These are phyloP conservation scores for Flaveria floridana DNA, from an alignment of 140 eudicot genomes.

Conservation along the genomic window DNA sequence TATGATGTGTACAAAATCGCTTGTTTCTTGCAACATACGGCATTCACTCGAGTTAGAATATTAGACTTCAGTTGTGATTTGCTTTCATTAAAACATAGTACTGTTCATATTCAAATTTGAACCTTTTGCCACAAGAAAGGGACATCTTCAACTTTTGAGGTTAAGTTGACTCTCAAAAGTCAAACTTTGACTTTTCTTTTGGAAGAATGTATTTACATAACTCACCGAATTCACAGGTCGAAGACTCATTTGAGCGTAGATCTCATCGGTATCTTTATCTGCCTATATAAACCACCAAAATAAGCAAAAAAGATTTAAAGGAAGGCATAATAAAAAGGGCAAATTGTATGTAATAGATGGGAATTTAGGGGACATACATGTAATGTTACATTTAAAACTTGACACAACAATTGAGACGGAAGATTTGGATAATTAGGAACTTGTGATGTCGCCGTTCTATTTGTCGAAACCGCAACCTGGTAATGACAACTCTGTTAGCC, in stretches of 20 bases:
- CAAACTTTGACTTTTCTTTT: conserved; percentile 24
- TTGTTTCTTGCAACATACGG: background rate
- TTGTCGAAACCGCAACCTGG: conserved; percentile 97
- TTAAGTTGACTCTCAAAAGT: conserved; percentile 20
- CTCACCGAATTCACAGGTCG: conserved; percentile 87
- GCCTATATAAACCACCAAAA: conserved; percentile 52
- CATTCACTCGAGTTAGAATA: too few species aligned
- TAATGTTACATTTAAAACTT: conserved; percentile 87
- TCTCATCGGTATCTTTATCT: conserved; percentile 95
- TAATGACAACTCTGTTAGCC: conserved; percentile 18
- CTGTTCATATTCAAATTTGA: background rate
- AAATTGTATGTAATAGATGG: background rate
- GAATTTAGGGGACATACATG: conserved; percentile 55
- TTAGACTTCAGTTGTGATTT: too few species aligned
- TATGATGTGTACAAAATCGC: background rate
- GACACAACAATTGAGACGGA: conserved; percentile 88
- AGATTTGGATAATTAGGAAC: conserved; percentile 96
- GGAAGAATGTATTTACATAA: background rate
- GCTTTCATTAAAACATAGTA: too few species aligned
- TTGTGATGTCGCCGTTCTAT: conserved; percentile 87
- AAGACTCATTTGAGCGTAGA: conserved; percentile 98
- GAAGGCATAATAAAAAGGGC: background rate
- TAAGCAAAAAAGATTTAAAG: background rate
- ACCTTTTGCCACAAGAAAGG: background rate
- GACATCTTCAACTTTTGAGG: background rate